Base-by-base conservation (phyloP, 108 stramenopile genomes). In the Cyclotella atomus region DNA sequence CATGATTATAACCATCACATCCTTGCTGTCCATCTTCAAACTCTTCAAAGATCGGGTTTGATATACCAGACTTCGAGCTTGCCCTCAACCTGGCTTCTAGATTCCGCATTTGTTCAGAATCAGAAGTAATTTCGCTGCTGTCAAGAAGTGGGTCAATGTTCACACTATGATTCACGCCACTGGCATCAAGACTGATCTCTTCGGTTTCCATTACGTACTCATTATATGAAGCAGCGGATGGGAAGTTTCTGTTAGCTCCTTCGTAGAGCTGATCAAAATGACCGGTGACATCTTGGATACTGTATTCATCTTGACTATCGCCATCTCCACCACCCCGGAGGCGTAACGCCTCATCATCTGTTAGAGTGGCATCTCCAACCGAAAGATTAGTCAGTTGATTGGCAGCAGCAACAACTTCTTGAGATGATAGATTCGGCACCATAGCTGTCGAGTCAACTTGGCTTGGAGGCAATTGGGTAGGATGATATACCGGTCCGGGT, bases 141-240 rank as follows among this genome's bases (percentile, higher is more conserved):
- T 73, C 72, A 10, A 59, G 43, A 32, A 64, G 65, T 23, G 72
- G 72, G 65, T 73, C 50, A 12, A 47, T 59, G 56, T 55, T 33
- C 16, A 27, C 56, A 70, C 50, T 23, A 1, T 36, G 53, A 65
- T 55, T 49, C 21, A 32, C 56, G 59, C 38, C 38, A 41, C 38
- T 41, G 12, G 38, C 38, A 12, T 41, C 38, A 9, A 41, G 38
- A 41, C 38, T 41, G 38, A 41, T 12, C 6, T 41, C 38, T 41
- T 41, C n/a, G n/a, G n/a, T n/a, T n/a, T n/a, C n/a, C n/a, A n/a
- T n/a, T n/a, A n/a, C n/a, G n/a, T n/a, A n/a, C n/a, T n/a, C n/a
- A n/a, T n/a, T n/a, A n/a, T n/a, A n/a, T n/a, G n/a, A n/a, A n/a
- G n/a, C 38, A 41, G 38, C 6, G 38, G 6, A 41, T 41, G 6